phyloP scores from a whole-genome alignment of 78 protist species.

The Goniomonas avonlea region DNA sequence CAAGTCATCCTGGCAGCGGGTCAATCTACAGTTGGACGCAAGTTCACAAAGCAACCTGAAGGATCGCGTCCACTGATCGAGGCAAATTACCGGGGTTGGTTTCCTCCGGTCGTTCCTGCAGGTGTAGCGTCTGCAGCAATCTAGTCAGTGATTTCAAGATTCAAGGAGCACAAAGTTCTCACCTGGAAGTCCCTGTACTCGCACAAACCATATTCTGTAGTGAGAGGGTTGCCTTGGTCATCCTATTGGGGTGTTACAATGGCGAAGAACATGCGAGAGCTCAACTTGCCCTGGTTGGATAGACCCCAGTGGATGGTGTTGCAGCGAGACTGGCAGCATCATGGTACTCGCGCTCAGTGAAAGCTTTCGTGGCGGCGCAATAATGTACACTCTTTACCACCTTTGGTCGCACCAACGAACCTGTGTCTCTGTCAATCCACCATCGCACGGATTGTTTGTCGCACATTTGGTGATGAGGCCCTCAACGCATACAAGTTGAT shows the following conservation, averaged over 20 bases:
- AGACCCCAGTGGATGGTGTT: slow-evolving; percentile 32
- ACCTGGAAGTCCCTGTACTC: slow-evolving; percentile 79
- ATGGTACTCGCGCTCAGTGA: slow-evolving; percentile 33
- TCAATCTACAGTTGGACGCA: background rate
- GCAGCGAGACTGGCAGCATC: slow-evolving; percentile 41
- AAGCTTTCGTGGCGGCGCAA: slow-evolving; percentile 61
- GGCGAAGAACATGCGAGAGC: slow-evolving; percentile 15
- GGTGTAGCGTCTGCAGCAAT: slow-evolving; percentile 7
- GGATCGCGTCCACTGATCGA: slow-evolving; percentile 63
- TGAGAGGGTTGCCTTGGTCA: slow-evolving; percentile 73
- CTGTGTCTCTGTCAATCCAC: background rate
- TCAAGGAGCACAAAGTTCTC: background rate
- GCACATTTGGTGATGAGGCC: slow-evolving; percentile 94
- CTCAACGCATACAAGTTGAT: slow-evolving; percentile 76
- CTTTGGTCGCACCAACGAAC: slow-evolving; percentile 50
- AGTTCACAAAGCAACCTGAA: background rate
- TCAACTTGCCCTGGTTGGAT: slow-evolving; percentile 43
- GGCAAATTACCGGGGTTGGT: slow-evolving; percentile 99
- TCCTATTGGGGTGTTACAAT: slow-evolving; percentile 34
- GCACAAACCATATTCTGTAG: slow-evolving; percentile 92
- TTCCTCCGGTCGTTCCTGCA: slow-evolving; percentile 97
- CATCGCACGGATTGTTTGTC: background rate
- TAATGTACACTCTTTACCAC: slow-evolving; percentile 78
- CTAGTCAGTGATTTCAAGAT: background rate
- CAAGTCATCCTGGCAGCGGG: too few relatives aligned